Evolutionary conservation across 768 basidiomycete genomes (phyloP).

Genomic region (Tricholoma furcatifolium): DNA sequence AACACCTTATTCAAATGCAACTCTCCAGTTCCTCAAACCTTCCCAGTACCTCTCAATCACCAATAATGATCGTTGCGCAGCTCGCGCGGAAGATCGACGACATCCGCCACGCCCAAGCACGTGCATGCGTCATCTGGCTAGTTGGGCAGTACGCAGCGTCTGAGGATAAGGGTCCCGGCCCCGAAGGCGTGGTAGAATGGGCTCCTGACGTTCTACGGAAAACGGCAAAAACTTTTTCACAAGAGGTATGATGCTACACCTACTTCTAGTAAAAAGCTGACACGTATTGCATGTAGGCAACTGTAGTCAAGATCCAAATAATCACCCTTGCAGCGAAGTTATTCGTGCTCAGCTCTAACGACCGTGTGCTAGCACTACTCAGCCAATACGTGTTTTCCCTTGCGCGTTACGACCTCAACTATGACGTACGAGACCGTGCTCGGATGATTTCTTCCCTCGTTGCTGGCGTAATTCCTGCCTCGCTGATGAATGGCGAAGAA

Average conservation of each 20-base stretch:
- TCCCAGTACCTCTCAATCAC: constrained; percentile 32
- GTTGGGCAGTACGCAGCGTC: constrained; percentile 81
- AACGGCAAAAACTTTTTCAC: constrained; percentile 64
- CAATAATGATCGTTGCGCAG: constrained; percentile 70
- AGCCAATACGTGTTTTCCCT: constrained; percentile 75
- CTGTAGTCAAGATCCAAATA: constrained; percentile 77
- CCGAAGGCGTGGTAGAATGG: constrained; percentile 70
- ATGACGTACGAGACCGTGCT: constrained; percentile 89
- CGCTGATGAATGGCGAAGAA: constrained; percentile 32
- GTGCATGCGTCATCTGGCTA: constrained; percentile 90
- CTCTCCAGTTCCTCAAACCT: constrained; percentile 33
- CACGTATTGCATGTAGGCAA: constrained; percentile 35
- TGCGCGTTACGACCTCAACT: constrained; percentile 85
- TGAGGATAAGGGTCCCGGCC: constrained; percentile 29
- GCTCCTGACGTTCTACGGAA: constrained; percentile 90
- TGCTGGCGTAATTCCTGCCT: constrained; percentile 40
- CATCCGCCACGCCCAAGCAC: constrained; percentile 75
- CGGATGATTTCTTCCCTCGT: constrained; percentile 77
- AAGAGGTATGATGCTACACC: constrained; percentile 52
- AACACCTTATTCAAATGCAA: constrained; percentile 76
- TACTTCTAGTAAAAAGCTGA: background rate
- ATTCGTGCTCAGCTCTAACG: constrained; percentile 61
- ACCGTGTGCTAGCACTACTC: constrained; percentile 50
- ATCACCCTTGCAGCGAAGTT: constrained; percentile 88
- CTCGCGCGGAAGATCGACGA: constrained; percentile 78